phyloP scores from a whole-genome alignment of 345 rosid genomes.

The Sisymbrium altissimum region DNA sequence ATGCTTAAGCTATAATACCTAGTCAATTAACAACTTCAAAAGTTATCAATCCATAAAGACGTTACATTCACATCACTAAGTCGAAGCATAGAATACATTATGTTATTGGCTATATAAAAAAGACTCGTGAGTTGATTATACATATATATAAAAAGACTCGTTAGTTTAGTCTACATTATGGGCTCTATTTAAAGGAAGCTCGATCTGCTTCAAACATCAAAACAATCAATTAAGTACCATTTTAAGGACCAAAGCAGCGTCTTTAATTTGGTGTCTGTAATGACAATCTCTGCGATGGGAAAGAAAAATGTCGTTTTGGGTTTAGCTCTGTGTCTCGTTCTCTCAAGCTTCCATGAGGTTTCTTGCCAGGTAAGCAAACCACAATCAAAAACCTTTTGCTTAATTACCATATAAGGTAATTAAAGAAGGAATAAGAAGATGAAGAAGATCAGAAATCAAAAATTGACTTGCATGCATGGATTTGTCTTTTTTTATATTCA shows the following conservation, averaged over 20 bases:
- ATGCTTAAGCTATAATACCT: too few species aligned
- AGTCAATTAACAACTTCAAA: too few species aligned
- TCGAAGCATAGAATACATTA: not conserved
- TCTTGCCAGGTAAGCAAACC: constrained; percentile 18
- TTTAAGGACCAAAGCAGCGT: not conserved
- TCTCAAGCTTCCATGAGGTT: constrained; percentile 20
- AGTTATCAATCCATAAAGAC: too few species aligned
- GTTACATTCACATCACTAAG: too few species aligned
- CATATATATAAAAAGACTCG: not conserved
- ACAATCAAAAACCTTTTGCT: not conserved
- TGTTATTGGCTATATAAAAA: not conserved
- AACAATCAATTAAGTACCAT: not conserved
- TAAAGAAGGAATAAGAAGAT: too few species aligned
- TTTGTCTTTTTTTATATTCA: not conserved
- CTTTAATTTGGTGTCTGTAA: not conserved
- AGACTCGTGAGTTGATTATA: not conserved
- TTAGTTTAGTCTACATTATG: not conserved
- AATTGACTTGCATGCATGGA: constrained; percentile 16
- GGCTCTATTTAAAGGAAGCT: constrained; percentile 11
- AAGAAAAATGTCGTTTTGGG: not conserved
- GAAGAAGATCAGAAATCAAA: too few species aligned
- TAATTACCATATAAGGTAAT: not conserved
- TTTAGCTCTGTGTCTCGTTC: constrained; percentile 11
- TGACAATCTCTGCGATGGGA: constrained; percentile 1
- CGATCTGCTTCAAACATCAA: not conserved